These are phyloP conservation scores for Coemansia sp. DNA, from an alignment of 192 early-diverging fungal genomes.

Conservation along the genomic window DNA sequence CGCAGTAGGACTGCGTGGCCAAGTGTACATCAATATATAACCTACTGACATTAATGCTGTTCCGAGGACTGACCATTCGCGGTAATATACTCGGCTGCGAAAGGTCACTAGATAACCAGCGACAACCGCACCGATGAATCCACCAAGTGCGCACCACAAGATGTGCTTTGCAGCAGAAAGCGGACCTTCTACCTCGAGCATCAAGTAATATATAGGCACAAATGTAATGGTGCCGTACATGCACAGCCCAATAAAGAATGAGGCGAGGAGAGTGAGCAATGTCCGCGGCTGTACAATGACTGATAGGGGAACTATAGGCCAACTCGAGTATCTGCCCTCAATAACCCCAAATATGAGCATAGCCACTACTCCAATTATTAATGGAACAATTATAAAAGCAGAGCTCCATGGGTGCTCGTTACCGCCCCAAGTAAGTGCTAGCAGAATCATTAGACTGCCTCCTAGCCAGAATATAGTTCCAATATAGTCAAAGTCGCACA, in stretches of 20 bases:
- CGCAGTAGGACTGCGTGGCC: slow-evolving; percentile 24
- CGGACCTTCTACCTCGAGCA: slow-evolving; percentile 28
- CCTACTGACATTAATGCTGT: slow-evolving; percentile 47
- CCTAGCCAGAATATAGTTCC: slow-evolving; percentile 59
- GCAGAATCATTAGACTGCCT: slow-evolving; percentile 58
- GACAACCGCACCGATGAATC: slow-evolving; percentile 22
- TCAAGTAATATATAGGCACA: slow-evolving; percentile 50
- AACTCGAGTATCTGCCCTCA: slow-evolving; percentile 65
- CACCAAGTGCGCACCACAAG: slow-evolving; percentile 44
- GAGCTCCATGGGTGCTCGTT: slow-evolving; percentile 62
- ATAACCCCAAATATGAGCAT: slow-evolving; percentile 49
- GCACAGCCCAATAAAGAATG: slow-evolving; percentile 49
- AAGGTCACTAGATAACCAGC: slow-evolving; percentile 34
- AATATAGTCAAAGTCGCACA: slow-evolving; percentile 61
- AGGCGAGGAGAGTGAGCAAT: slow-evolving; percentile 26
- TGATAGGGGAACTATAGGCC: slow-evolving; percentile 64
- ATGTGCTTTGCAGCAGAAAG: slow-evolving; percentile 34
- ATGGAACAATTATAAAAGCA: slow-evolving; percentile 50
- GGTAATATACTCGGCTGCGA: slow-evolving; percentile 38
- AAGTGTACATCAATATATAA: slow-evolving; percentile 45
- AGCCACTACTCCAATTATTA: slow-evolving; percentile 47
- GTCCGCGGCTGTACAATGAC: slow-evolving; percentile 38
- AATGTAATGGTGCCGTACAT: slow-evolving; percentile 56
- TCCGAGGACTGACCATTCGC: slow-evolving; percentile 44
- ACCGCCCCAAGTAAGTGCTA: slow-evolving; percentile 63